Base-by-base conservation (phyloP, 1,284 basidiomycete species). In the Trametes versicolor region DNA sequence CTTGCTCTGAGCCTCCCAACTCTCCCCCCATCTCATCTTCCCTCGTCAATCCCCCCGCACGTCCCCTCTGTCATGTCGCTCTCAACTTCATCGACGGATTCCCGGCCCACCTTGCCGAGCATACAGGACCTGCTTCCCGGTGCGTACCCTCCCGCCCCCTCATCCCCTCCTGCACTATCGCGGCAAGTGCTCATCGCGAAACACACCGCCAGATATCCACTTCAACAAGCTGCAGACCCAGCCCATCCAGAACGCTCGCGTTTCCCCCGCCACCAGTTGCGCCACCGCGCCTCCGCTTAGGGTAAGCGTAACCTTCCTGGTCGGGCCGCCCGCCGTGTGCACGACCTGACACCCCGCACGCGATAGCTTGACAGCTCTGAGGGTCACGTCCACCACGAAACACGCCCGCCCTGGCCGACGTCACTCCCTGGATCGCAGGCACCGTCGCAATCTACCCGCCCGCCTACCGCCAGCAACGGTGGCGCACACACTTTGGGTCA, bases 61-160 rank as follows among this genome's bases (percentile, higher is more conserved):
- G 34, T 37, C 47, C 32, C 47, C 17, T 27, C 47, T 15, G 43
- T 34, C 23, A 47, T 58, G 34, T 34, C 59, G 13, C 25, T 32
- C 27, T 19, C 10, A 19, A 36, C n/a, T 27, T 43, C 32, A 49
- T 61, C 63, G n/a, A 59, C 54, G 51, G 34, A 41, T 50, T 57
- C 49, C 19, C 59, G 43, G 51, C 47, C 43, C 54, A 65, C 63
- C 0, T 63, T 69, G 10, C 68, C 68, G 29, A 57, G 68, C 55
- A 51, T 69, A 25, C 63, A 62, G 39, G 48, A 63, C 19, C 43
- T 69, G 41, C 49, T 69, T 12, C 49, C 68, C 37, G 68, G 68
- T 69, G 36, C n/a, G 65, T 62, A 8, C 13, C 23, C 2, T 2
- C 21, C 37, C 12, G 32, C 13, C 43, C 5, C 4, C 19, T 13